Conservation (phyloP, 108 stramenopile species). For the Asterionellopsis glacialis region DNA sequence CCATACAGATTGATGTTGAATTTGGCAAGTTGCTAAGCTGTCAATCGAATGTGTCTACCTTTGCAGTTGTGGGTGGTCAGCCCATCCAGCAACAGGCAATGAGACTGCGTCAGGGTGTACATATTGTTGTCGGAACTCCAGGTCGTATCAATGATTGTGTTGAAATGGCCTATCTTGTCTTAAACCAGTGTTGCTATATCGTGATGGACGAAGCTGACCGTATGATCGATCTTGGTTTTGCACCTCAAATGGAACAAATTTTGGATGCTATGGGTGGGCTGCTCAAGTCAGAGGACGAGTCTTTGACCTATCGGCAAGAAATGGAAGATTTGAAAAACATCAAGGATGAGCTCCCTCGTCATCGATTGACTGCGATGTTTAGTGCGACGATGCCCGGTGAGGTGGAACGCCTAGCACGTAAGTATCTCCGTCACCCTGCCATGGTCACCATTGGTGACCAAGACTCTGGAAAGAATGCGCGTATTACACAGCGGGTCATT, state of each 20-base stretch:
- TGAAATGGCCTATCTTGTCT: constrained; percentile 89
- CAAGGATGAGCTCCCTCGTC: constrained; percentile 42
- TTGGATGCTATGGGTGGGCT: constrained; percentile 90
- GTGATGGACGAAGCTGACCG: constrained; percentile 95
- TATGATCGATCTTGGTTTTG: constrained; percentile 94
- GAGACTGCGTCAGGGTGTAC: constrained; percentile 84
- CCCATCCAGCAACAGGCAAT: constrained; percentile 87
- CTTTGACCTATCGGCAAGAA: constrained; percentile 81
- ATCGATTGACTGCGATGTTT: constrained; percentile 96
- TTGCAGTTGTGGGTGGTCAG: constrained; percentile 90
- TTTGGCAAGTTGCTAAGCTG: constrained; percentile 63
- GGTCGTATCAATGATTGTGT: constrained; percentile 97
- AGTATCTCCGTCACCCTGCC: constrained; percentile 90
- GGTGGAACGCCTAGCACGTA: constrained; percentile 88
- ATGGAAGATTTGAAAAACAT: constrained; percentile 38
- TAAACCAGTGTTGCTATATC: constrained; percentile 96
- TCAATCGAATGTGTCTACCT: constrained; percentile 32
- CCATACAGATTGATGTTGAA: constrained; percentile 92
- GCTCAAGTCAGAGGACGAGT: constrained; percentile 80
- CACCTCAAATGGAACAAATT: constrained; percentile 88
- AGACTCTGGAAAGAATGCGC: constrained; percentile 89
- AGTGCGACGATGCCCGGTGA: constrained; percentile 95
- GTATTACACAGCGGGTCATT: constrained; percentile 87
- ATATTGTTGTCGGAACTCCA: constrained; percentile 96
- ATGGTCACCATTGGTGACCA: constrained; percentile 89